Evolutionary conservation across 2,329 filamentous ascomycete species (phyloP), one percentile per base, ranked within the genome.

Genomic region (Lasiodiplodia hormozganensis): DNA sequence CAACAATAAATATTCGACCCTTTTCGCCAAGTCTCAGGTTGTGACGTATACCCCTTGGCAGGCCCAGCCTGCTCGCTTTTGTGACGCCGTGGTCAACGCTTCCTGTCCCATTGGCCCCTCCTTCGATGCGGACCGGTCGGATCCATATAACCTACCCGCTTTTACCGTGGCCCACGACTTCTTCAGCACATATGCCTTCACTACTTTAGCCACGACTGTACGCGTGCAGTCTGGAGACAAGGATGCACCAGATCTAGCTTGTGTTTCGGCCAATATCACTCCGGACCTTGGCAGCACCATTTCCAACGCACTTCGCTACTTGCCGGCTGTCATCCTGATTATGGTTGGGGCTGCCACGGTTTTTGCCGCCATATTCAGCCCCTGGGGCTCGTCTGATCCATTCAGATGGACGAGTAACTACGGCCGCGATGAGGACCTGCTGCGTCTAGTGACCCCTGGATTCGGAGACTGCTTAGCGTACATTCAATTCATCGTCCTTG

Each of bases 361-460:
- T 43, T 89, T 93, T 72, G 94, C 96, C 2, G 92, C 89, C 62
- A 92, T 96, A 47, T 95, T 89, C 77, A 97, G 94, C 76, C 96
- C 96, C 0, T 99, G 96, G 95, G 96, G 96, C 23, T 92, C 93
- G 1, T 89, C 89, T 8, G 92, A 99, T 77, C 86, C 95, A 23
- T 98, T 98, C 78, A 90, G 92, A 72, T 99, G 95, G 94, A 94
- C 93, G n/a, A 96, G 93, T 76, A 99, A 99, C 77, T 98, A 97
- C 77, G 96, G 96, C 43, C 89, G 95, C 73, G 96, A 99, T 74
- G 92, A 93, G 70, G 96, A 99, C 81, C 84, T 97, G 72, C 85
- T 99, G 66, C 90, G 96, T 67, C 85, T 99, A 58, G 93, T 99
- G 40, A 99, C 96, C 0, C 96, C 96, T 5, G 96, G 96, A 0